Evolutionary conservation across 2,329 filamentous ascomycete genomes (phyloP), one percentile per base, ranked within the genome.

Genomic region (Botrytis aclada): DNA sequence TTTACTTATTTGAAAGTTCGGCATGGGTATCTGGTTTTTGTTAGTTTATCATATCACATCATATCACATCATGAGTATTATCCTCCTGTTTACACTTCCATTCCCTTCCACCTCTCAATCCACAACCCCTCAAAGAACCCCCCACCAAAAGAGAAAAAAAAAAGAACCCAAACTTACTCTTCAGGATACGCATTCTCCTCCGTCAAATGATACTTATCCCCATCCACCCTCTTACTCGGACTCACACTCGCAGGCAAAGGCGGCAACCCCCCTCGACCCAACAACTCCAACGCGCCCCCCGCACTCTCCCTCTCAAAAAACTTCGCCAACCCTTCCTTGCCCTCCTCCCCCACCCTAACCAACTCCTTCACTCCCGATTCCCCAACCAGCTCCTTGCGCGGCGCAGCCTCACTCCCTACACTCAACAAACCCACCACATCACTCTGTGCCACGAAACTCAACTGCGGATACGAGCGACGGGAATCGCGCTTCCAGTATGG

Each of bases 401-500:
- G 95, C 66, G 85, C 86, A 18, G 89, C 91, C 72, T 91, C 92
- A 84, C 92, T 97, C 77, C 96, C 96, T 62, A 98, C 90, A 41
- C 88, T 90, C 81, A 99, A 86, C 78, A 99, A 88, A 60, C 92
- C 92, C 37, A 96, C 96, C 69, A 94, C 90, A 82, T 98, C 93
- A 64, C 89, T 89, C 86, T 98, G 96, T 74, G 86, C 91, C 75
- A 99, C 88, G 63, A 93, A 90, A 80, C 92, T 95, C 72, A 92
- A 87, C 78, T 87, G 88, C 45, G 96, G 93, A 85, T 98, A 98
- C 79, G 87, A 87, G 79, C 96, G 89, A 79, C 96, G 92, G 75
- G 86, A 83, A 81, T 99, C 96, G 80, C 96, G 94, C 87, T 97
- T 97, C 94, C 94, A 99, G 86, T 98, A 97, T 54, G 94, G 90